phyloP scores from a whole-genome alignment of 192 early-diverging fungal species.

The Rhizophagus prolifer region DNA sequence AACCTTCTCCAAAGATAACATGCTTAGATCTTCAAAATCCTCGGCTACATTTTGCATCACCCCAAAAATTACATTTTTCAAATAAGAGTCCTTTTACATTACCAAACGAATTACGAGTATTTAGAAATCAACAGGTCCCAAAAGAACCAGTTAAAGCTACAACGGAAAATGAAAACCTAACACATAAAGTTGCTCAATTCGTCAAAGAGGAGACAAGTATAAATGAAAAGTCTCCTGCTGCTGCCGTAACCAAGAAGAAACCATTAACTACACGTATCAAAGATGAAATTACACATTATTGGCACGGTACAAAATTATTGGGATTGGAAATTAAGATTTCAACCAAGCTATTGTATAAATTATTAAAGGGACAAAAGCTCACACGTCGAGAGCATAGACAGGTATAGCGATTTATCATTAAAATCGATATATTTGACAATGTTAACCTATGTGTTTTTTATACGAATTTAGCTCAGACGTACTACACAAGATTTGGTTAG shows the following conservation, averaged over 20 bases:
- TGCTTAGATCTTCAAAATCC: background rate
- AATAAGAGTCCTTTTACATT: conserved; percentile 2
- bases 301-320: conserved; percentile 90
- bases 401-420: conserved; percentile 40
- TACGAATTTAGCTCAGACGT: conserved; percentile 63
- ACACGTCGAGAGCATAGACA: conserved; percentile 85
- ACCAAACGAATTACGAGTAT: background rate
- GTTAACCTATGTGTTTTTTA: background rate
- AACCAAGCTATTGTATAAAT: conserved; percentile 67
- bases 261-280: conserved; percentile 76
- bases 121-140: background rate
- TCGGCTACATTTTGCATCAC: background rate
- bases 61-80: background rate
- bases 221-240: conserved; percentile 6
- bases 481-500: conserved; percentile 85
- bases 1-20: background rate
- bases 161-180: background rate
- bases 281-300: conserved; percentile 86
- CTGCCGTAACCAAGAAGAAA: conserved; percentile 44
- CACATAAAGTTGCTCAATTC: conserved; percentile 9
- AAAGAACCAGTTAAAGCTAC: background rate
- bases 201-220: background rate
- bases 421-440: background rate
- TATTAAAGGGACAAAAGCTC: conserved; percentile 74
- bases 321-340: conserved; percentile 87